phyloP scores from a whole-genome alignment of 1,139 yeast genomes.

The Suhomyces guaymorum region DNA sequence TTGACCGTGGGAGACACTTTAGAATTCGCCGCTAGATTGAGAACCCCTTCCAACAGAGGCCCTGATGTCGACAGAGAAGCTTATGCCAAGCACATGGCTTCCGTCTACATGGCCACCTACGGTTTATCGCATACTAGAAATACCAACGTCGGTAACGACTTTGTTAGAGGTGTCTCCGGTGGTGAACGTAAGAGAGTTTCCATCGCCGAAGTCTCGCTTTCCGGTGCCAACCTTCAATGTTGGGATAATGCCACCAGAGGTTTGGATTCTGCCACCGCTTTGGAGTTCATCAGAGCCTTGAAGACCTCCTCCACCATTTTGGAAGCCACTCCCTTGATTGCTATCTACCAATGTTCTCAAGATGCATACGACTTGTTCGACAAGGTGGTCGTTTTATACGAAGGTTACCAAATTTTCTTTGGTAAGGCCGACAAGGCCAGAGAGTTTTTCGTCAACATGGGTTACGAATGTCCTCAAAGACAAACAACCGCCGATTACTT shows the following conservation, averaged over 20 bases:
- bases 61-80: conserved; percentile 27
- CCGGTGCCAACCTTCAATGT: conserved; percentile 24
- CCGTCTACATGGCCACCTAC: conserved; percentile 24
- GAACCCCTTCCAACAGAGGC: conserved; percentile 31
- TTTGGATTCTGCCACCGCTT: conserved; percentile 28
- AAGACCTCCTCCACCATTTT: conserved; percentile 26
- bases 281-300: conserved; percentile 30
- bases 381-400: conserved; percentile 28
- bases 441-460: conserved; percentile 25
- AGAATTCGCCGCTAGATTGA: conserved; percentile 29
- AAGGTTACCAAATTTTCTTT: conserved; percentile 28
- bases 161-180: conserved; percentile 28
- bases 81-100: conserved; percentile 24
- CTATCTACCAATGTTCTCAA: conserved; percentile 32
- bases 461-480: conserved; percentile 49
- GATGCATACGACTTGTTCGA: conserved; percentile 31
- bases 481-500: conserved; percentile 61
- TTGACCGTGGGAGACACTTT: conserved; percentile 30
- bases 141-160: conserved; percentile 28
- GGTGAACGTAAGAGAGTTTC: conserved; percentile 29
- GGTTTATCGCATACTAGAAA: conserved; percentile 23
- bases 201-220: conserved; percentile 25
- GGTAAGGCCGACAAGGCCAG: conserved; percentile 25
- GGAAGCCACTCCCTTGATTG: conserved; percentile 29
- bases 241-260: conserved; percentile 31